Evolutionary conservation across 1,284 basidiomycete genomes (phyloP).

Genomic region (Somion occarium): DNA sequence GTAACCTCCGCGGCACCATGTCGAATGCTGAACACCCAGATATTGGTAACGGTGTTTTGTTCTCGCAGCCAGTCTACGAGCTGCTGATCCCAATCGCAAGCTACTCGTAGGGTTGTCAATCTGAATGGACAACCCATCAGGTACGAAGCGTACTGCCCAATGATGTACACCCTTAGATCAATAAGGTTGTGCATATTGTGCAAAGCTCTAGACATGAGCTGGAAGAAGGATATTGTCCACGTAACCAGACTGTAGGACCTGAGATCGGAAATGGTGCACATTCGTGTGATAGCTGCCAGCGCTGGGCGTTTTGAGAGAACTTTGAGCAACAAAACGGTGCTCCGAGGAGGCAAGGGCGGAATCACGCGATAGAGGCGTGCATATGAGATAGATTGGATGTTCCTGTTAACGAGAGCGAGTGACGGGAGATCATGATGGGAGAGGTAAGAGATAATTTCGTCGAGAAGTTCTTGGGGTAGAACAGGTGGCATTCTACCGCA

Average conservation of each 20-base stretch:
- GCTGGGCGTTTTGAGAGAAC: not conserved
- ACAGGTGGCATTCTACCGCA: not conserved
- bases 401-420: conserved; percentile 7
- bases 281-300: conserved; percentile 3
- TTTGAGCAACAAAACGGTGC: conserved; percentile 2
- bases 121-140: conserved; percentile 7
- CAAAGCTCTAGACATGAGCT: conserved; percentile 7
- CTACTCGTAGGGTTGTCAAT: not conserved
- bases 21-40: not conserved
- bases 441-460: conserved; percentile 1
- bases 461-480: conserved; percentile 8
- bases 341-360: not conserved
- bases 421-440: not conserved
- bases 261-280: not conserved
- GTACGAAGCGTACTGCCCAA: not conserved
- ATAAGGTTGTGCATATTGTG: conserved; percentile 5
- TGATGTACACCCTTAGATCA: not conserved
- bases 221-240: conserved; percentile 1
- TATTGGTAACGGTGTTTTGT: not conserved
- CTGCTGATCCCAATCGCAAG: conserved; percentile 7
- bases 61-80: conserved; percentile 4
- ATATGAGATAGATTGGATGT: not conserved
- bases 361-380: conserved; percentile 1
- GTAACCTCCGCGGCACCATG: not conserved
- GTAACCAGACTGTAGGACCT: not conserved